Base-by-base conservation (phyloP, 768 basidiomycete species). In the Roridomyces roridus region DNA sequence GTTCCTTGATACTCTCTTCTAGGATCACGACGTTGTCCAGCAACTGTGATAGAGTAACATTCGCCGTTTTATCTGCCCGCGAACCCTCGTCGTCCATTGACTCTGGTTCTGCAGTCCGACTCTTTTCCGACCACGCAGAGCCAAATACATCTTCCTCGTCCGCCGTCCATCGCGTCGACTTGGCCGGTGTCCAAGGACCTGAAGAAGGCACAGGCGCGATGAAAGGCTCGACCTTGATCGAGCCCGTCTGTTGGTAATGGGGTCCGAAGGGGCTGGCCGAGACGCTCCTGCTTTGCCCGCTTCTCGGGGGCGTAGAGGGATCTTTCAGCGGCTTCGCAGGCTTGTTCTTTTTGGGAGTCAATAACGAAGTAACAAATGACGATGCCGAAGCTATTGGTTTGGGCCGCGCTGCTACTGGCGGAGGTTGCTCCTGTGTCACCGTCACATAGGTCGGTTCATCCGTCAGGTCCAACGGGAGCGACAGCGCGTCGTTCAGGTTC, bases 1-100 rank as follows among this genome's bases (percentile, higher is more conserved):
- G 76, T 71, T 98, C 96, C 74, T 98, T 98, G 67, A 98, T 89
- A 58, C 88, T 90, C 72, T 98, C 96, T 72, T 98, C 96, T 59
- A 98, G 69, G 36, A 98, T 87, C 26, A 98, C 94, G 26, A 96
- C 89, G 67, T 98, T 98, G 69, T 98, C 96, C 70, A 98, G 75
- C 51, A 98, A 70, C 60, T 84, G 87, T 41, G 92, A 94, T 48
- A 98, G 77, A 8, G 91, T 93, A 24, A 96, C 81, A 18, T 71
- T 78, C 15, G 72, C 69, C 14, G 68, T 52, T 28, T 70, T 75
- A 45, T 67, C 63, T 46, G 64, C 59, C 58, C 68, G 68, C 34
- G 59, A 59, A 46, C 68, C 67, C n/a, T 72, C 71, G 3, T 73
- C 72, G 9, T 74, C 68, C 48, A 43, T 57, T 18, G 48, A 36